Evolutionary conservation across 441 rosid genomes (phyloP), one percentile per base, ranked within the genome.

Genomic region (Mallotus repandus): DNA sequence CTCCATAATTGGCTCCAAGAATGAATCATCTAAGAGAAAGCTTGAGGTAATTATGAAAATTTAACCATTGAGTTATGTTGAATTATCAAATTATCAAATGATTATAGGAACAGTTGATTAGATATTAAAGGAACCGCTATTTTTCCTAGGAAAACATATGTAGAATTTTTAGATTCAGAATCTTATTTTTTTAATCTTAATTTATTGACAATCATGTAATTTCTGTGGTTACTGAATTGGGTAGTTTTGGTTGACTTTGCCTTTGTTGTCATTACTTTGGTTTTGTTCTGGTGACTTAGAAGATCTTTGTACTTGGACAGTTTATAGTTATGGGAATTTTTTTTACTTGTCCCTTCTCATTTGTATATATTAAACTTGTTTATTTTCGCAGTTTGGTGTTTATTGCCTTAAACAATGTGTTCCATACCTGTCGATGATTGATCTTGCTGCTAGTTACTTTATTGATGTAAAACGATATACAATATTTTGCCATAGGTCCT

Each of bases 1-100:
- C 57, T 85, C 84, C 41, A 22, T 68, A 25, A 59, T 77, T 21
- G 72, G 75, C 48, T 72, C 80, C 2, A 69, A 76, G 69, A 78
- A 68, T 68, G 79, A 58, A 63, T 68, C 77, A n/a, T 78, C 73
- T 12, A 29, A 68, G 48, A 66, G 66, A 70, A 86, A 84, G 57
- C 38, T 70, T 19, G 84, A 86, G 98, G 97, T 90, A 80, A 75
- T 38, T 69, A 50, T 55, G 7, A 7, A 52, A 38, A 19, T 13
- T 56, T 10, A 18, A 38, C 41, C 41, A 38, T 38, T 38, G 5
- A 38, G 49, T 45, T 45, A 2, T 45, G 12, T 45, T 8, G 12
- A 45, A 7, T 10, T 45, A 45, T 45, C 48, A 45, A 45, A 7
- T 45, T 45, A 45, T 8, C 11, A 45, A 7, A 45, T 45, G 41